Evolutionary conservation across 1,284 basidiomycete genomes (phyloP), one percentile per base, ranked within the genome.

Genomic region (Tylopilus sp.): DNA sequence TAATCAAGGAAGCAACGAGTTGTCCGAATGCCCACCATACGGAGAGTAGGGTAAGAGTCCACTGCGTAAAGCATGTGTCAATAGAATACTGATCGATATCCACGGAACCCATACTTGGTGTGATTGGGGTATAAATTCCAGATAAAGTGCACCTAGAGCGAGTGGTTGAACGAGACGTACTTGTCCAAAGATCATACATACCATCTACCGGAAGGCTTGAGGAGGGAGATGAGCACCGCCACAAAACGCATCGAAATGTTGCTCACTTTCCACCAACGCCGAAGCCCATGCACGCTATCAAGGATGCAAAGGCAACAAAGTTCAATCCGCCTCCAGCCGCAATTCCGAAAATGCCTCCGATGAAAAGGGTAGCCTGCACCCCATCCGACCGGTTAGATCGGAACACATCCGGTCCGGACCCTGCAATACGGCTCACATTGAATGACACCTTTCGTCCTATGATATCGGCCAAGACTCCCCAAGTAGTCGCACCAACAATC

Each of bases 11-110:
- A 14, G 77, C 78, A 28, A 80, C 60, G 17, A 84, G 69, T 59
- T 83, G 82, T 1, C 84, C 85, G 22, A 85, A 61, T 17, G 81
- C 81, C 85, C 85, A 87, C 77, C 82, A 86, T 26, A 79, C 74
- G 10, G 82, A 84, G 1, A 86, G 74, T n/a, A 86, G 71, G 0
- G 84, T 86, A 41, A 86, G 68, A 33, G 83, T 78, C 77, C 81
- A 85, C 75, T 85, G 9, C n/a, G 15, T 7, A 43, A 49, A 8
- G n/a, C 2, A 22, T 7, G 11, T 35, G 26, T 67, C 36, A 61
- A 29, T 22, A 14, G 17, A 35, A 41, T 39, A 22, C 17, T 8
- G 7, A 42, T 42, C 15, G 19, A 35, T 46, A 4, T 7, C 29
- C 20, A 43, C 32, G 36, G 19, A 40, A 36, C 50, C 20, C 46